phyloP scores from a whole-genome alignment of 352 stramenopile species.

The Globisporangium irregulare region DNA sequence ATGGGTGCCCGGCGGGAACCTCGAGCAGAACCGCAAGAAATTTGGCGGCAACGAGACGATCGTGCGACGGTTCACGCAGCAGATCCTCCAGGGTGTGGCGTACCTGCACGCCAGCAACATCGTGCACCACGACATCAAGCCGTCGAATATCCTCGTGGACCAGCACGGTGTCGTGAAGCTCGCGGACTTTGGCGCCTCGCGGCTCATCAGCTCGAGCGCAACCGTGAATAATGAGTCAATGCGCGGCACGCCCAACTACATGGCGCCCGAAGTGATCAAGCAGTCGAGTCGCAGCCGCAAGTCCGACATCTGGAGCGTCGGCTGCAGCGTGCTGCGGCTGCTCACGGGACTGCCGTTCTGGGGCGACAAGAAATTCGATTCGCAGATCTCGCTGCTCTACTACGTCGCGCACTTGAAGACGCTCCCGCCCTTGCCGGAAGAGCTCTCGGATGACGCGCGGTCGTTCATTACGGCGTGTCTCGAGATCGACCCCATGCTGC shows the following conservation, averaged over 20 bases:
- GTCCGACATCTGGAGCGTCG: slow-evolving; percentile 85
- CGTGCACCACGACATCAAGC: slow-evolving; percentile 85
- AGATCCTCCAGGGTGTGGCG: slow-evolving; percentile 84
- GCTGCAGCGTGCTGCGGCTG: slow-evolving; percentile 77
- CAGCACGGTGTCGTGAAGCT: slow-evolving; percentile 93
- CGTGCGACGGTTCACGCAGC: slow-evolving; percentile 68
- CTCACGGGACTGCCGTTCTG: slow-evolving; percentile 62
- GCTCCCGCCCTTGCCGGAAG: slow-evolving; percentile 35
- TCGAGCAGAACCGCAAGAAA: slow-evolving; percentile 77
- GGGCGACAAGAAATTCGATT: slow-evolving; percentile 81
- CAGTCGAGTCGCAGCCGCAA: slow-evolving; percentile 67
- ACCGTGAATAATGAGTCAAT: slow-evolving; percentile 54
- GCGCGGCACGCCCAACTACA: slow-evolving; percentile 84
- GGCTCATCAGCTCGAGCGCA: slow-evolving; percentile 52
- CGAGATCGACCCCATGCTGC: slow-evolving; percentile 42
- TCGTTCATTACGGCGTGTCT: slow-evolving; percentile 55
- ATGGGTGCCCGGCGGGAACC: slow-evolving; percentile 84
- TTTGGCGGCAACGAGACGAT: slow-evolving; percentile 77
- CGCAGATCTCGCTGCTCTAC: slow-evolving; percentile 61
- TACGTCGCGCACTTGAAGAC: slow-evolving; percentile 54
- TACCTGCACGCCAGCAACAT: slow-evolving; percentile 85
- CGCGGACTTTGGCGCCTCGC: slow-evolving; percentile 92
- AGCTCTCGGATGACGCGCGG: slow-evolving; percentile 36
- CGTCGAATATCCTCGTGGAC: slow-evolving; percentile 93
- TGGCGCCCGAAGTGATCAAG: slow-evolving; percentile 89